Conservation (phyloP, 1,284 basidiomycete genomes). For the Irpex sp. region DNA sequence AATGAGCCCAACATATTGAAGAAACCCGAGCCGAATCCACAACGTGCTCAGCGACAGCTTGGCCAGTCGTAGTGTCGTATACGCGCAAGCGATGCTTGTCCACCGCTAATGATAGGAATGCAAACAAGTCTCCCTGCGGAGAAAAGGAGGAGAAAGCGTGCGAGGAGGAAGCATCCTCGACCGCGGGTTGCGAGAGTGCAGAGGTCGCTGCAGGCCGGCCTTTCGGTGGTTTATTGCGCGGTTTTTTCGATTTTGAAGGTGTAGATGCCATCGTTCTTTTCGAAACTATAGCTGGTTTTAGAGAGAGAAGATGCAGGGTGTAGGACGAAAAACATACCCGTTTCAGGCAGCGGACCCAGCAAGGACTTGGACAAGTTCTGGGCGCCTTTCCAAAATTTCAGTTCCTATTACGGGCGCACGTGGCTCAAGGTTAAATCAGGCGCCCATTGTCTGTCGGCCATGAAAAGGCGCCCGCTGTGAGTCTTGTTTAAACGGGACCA, state of each 20-base stretch:
- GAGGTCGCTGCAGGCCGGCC: conserved; percentile 51
- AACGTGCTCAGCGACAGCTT: conserved; percentile 53
- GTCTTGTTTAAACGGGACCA: neutral
- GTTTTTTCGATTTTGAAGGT: conserved; percentile 43
- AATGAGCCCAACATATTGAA: conserved; percentile 46
- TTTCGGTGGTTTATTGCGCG: conserved; percentile 45
- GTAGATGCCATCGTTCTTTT: conserved; percentile 31
- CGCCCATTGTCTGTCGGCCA: neutral
- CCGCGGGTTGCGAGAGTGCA: conserved; percentile 52
- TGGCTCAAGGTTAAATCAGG: neutral
- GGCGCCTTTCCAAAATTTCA: conserved; percentile 11
- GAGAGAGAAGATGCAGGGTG: neutral
- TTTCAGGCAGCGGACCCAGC: neutral
- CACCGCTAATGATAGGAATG: conserved; percentile 60
- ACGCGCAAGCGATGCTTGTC: conserved; percentile 72
- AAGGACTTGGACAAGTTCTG: neutral
- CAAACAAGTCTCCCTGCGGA: conserved; percentile 52
- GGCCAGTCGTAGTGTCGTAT: conserved; percentile 52
- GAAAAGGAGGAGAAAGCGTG: conserved; percentile 57
- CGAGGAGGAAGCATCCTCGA: conserved; percentile 42
- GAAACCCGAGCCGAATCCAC: conserved; percentile 53
- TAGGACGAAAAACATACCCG: neutral
- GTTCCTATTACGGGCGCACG: neutral
- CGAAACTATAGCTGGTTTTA: neutral
- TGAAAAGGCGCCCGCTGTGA: neutral